Base-by-base conservation (phyloP, 768 basidiomycete species). In the Rubroboletus pulcherrimus region DNA sequence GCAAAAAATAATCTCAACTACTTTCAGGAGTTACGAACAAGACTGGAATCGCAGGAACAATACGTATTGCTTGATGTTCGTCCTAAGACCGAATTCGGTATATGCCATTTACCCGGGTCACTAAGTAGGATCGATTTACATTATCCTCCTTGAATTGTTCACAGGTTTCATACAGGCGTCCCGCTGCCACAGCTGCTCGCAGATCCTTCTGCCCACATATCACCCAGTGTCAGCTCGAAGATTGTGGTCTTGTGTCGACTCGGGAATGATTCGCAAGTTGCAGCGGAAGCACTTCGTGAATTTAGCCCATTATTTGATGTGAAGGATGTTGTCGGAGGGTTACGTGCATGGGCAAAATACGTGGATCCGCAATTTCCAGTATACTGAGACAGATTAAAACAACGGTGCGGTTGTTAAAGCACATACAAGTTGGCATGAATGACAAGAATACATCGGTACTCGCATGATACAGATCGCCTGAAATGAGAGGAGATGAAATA, bases 221-320 rank as follows among this genome's bases (percentile, higher is more conserved):
- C 74, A 7, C 38, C 59, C 4, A 59, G 65, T 39, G 46, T 55
- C 29, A 51, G 57, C 19, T 67, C 60, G 10, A 69, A 75, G 9
- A 45, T 67, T 17, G 84, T 84, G 56, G 74, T 97, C 17, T 71
- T 97, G 29, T 98, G 95, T 71, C 81, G 92, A 31, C 76, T 93
- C 21, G 95, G 96, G 5, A 98, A 98, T 65, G 96, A 98, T 69
- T 96, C 93, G 1, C 91, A 93, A 68, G 80, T 91, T 19, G 96
- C 94, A 31, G 93, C 85, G 0, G 77, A 84, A 35, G 74, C 72
- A 8, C 63, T 66, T 46, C 63, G 57, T 21, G 69, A 64, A 44
- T n/a, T 59, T 8, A 56, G 55, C 34, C 61, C 65, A 14, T 64
- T 49, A 3, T 56, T 66, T 6, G 62, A 74, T 35, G 74, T 89